Percentiles rank a stretch among this genome's conserved stretches.
Evolutionary conservation across 177 flowering plant genomes (phyloP).

Genomic region (Vitis hybrid): DNA sequence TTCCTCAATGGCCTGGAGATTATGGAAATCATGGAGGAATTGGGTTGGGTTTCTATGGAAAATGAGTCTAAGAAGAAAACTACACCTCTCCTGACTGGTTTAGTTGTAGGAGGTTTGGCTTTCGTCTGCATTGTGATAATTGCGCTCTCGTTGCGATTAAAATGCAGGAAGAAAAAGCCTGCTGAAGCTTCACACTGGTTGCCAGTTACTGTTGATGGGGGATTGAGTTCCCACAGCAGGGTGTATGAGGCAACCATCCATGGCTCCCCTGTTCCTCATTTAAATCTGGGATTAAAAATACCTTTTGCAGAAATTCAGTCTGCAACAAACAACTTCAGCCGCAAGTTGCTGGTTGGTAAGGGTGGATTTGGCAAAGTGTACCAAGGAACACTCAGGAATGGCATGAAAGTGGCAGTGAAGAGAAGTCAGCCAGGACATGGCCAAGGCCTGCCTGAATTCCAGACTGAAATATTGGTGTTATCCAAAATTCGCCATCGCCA

Average conservation of each 20-base stretch:
- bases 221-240: conserved; percentile 14
- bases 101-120: conserved; percentile 21
- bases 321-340: conserved; percentile 33
- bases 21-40: too few relatives aligned
- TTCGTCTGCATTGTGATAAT: conserved; percentile 13
- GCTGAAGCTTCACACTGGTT: conserved; percentile 14
- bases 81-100: too few relatives aligned
- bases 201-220: conserved; percentile 3
- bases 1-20: too few relatives aligned
- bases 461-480: too few relatives aligned
- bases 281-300: conserved; percentile 25
- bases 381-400: conserved; percentile 5
- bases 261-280: conserved; percentile 10
- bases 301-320: conserved; percentile 23
- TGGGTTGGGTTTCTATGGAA: too few relatives aligned
- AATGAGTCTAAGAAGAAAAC: too few relatives aligned
- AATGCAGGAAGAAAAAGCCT: conserved; percentile 14
- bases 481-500: too few relatives aligned
- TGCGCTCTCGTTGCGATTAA: conserved; percentile 3
- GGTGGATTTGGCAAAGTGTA: conserved; percentile 43
- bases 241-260: conserved; percentile 3
- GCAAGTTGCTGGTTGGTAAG: conserved; percentile 19
- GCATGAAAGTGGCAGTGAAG: too few relatives aligned
- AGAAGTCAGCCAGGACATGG: too few relatives aligned
- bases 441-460: too few relatives aligned